These are phyloP conservation scores for Venturia oleaginea DNA, from an alignment of 2,329 filamentous ascomycete species.

Conservation along the genomic window DNA sequence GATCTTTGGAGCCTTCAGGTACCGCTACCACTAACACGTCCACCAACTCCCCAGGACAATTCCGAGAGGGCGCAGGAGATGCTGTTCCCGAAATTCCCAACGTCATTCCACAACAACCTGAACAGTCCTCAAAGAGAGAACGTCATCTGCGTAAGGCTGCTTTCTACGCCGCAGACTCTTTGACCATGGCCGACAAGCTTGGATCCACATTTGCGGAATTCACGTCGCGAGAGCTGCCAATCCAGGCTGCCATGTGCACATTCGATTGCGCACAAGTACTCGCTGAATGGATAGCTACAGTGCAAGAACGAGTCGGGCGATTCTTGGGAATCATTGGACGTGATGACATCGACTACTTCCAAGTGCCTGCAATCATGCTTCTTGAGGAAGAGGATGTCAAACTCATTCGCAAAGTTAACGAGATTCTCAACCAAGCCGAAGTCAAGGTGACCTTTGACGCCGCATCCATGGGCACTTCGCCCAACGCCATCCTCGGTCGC, in stretches of 20 bases:
- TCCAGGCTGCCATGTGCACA: constrained; percentile 84
- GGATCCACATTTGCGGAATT: constrained; percentile 80
- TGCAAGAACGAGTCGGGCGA: constrained; percentile 87
- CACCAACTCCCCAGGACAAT: neutral
- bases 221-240: constrained; percentile 72
- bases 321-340: constrained; percentile 81
- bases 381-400: constrained; percentile 88
- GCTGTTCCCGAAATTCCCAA: constrained; percentile 5
- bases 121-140: constrained; percentile 62
- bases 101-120: constrained; percentile 9
- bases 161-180: constrained; percentile 85
- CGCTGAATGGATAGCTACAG: constrained; percentile 85
- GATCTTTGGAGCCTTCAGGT: constrained; percentile 26
- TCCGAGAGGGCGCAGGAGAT: neutral
- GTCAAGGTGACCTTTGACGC: constrained; percentile 62
- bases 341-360: constrained; percentile 66
- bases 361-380: constrained; percentile 81
- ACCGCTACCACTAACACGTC: neutral
- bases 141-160: constrained; percentile 88
- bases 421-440: constrained; percentile 68
- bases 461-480: constrained; percentile 26
- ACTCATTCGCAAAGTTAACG: constrained; percentile 70
- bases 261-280: constrained; percentile 93
- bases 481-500: constrained; percentile 41
- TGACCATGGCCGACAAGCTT: constrained; percentile 78